Base-by-base conservation (phyloP, 192 early-diverging fungal genomes). In the Umbelopsis ramanniana region DNA sequence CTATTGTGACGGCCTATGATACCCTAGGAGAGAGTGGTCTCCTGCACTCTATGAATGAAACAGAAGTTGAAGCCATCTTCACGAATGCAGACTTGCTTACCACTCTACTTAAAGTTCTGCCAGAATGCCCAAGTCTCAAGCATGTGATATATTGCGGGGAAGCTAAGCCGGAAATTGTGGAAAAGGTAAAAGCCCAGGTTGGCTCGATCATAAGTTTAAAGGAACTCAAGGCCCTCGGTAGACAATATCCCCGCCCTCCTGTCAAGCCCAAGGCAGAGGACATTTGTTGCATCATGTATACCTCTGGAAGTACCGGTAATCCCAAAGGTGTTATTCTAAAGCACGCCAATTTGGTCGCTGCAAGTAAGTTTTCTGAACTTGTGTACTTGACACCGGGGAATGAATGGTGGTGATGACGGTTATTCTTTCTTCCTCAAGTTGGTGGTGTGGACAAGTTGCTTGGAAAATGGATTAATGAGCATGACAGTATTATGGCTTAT, bases 301-400 rank as follows among this genome's bases (percentile, higher is more conserved):
- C 91, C 21, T 91, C 89, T 75, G 93, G 96, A 45, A 91, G 90
- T n/a, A 98, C 95, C 14, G 95, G 97, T 23, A 89, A 89, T 80
- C 96, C 97, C 52, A 96, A 96, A 79, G 97, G 97, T 70, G 96
- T 95, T 43, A 76, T 95, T 71, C 79, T 98, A 11, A 86, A 90
- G 54, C 95, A 98, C 76, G 76, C 83, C 66, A 95, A 95, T 72
- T 80, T 97, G 68, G 84, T 96, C 66, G 88, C 97, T 68, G 89
- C 92, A 67, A 79, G 85, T 85, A 83, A 79, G 79, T 82, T 53
- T 33, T 11, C 43, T 17, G 66, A 9, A 75, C 40, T 8, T 43
- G 19, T 46, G n/a, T 60, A 26, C 46, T 19, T 22, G 53, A 63
- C 40, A 43, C 6, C 11, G 8, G 0, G 6, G 11, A 43, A 43